These are phyloP conservation scores for Singerocomus inundabilis DNA, from an alignment of 1,284 basidiomycete genomes.

Conservation along the genomic window DNA sequence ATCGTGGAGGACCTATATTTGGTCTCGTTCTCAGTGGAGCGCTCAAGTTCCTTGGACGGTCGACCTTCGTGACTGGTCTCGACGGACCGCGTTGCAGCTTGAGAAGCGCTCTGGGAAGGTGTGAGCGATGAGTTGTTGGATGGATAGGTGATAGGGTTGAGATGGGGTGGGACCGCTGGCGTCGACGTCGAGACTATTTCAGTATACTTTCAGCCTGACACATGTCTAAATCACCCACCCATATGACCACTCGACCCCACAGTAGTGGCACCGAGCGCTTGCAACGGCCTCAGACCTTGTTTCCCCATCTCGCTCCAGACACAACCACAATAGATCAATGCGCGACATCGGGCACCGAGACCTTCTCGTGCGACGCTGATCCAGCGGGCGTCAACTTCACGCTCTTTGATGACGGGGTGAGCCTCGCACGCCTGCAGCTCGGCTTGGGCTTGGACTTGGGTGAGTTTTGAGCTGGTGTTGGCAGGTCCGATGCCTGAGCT, in stretches of 20 bases:
- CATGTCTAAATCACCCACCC: no score
- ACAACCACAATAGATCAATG: no score
- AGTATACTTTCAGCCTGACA: no score
- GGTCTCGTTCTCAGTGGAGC: neutral
- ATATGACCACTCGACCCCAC: no score
- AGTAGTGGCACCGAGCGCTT: no score
- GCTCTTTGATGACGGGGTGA: slow-evolving; percentile 65
- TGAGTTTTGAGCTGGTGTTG: no score
- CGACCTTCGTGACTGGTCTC: slow-evolving; percentile 14
- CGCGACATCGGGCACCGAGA: no score
- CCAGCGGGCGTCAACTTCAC: no score
- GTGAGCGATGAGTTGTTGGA: slow-evolving; percentile 54
- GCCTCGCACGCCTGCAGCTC: slow-evolving; percentile 77
- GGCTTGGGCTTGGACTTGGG: slow-evolving; percentile 68
- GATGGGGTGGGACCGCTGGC: slow-evolving; percentile 15
- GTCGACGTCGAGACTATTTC: slow-evolving; percentile 9
- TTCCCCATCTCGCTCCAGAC: slow-evolving; percentile 66
- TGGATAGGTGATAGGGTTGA: slow-evolving; percentile 21
- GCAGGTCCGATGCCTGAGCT: no score
- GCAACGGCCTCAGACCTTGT: slow-evolving; percentile 47
- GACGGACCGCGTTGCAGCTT: no score
- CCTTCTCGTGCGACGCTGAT: no score
- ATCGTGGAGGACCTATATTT: neutral
- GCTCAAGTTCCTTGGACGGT: neutral
- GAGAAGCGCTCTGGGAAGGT: no score